A percentile compares a stretch with the other conserved stretches of the same genome.
phyloP scores from a whole-genome alignment of 495 filamentous ascomycete genomes.

The Zalerion maritima region DNA sequence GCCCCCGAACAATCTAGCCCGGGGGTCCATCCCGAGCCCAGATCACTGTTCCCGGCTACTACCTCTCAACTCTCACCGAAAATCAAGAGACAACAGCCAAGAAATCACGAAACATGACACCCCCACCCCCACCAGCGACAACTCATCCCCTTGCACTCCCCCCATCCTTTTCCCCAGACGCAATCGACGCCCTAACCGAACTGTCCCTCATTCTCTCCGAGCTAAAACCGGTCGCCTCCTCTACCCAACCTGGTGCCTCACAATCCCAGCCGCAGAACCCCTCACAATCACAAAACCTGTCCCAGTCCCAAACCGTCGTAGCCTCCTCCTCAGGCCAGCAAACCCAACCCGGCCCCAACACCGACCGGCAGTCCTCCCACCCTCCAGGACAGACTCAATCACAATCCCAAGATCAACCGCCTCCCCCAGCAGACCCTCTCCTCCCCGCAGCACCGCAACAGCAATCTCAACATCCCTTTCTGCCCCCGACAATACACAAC shows the following conservation, averaged over 20 bases:
- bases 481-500: constrained; percentile 7
- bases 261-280: constrained; percentile 4
- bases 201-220: constrained; percentile 63
- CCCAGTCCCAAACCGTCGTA: constrained; percentile 8
- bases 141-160: constrained; percentile 21
- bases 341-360: constrained; percentile 16
- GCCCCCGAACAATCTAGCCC: too few relatives aligned
- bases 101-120: constrained; percentile 11
- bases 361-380: constrained; percentile 18
- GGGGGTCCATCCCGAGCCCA: too few relatives aligned
- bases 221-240: constrained; percentile 36
- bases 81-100: constrained; percentile 7
- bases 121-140: constrained; percentile 16
- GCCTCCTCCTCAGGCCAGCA: constrained; percentile 3
- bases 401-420: constrained; percentile 9
- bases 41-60: too few relatives aligned
- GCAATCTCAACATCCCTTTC: not conserved
- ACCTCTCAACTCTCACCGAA: constrained; percentile 7
- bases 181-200: constrained; percentile 74
- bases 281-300: constrained; percentile 8
- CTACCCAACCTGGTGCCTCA: constrained; percentile 4
- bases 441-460: constrained; percentile 5
- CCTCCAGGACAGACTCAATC: constrained; percentile 12
- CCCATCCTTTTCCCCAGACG: constrained; percentile 39
- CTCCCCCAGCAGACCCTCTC: not conserved